phyloP scores from a whole-genome alignment of 169 alveolate genomes.

The Eimeria zaria region DNA sequence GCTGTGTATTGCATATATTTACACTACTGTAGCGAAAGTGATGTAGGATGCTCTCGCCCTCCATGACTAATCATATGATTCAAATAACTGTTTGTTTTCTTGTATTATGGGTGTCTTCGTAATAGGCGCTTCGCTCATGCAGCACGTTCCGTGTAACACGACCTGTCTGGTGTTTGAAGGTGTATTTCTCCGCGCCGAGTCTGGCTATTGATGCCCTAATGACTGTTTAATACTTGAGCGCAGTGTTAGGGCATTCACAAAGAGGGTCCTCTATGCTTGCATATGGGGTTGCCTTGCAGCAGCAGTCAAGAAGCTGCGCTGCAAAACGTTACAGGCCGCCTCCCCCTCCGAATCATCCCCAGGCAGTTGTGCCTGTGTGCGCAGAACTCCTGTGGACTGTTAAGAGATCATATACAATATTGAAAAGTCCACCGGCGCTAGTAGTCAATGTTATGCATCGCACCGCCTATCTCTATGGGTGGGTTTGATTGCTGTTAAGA shows the following conservation, averaged over 20 bases:
- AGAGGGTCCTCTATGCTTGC: not conserved
- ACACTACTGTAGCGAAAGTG: not conserved
- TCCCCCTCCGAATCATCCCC: not conserved
- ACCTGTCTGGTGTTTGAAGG: not conserved
- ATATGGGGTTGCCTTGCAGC: not conserved
- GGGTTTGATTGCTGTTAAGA: too few relatives aligned
- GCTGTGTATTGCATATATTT: not conserved
- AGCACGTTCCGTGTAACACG: not conserved
- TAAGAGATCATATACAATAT: too few relatives aligned
- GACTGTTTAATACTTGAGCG: not conserved
- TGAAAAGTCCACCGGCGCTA: too few relatives aligned
- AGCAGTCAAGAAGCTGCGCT: not conserved
- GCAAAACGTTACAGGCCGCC: not conserved
- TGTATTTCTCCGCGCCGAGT: too few relatives aligned
- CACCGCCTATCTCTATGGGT: too few relatives aligned
- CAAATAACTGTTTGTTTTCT: not conserved
- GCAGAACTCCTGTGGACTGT: not conserved
- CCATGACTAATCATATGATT: not conserved
- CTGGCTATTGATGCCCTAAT: not conserved
- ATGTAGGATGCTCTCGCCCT: not conserved
- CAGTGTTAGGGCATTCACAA: not conserved
- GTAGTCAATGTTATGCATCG: too few relatives aligned
- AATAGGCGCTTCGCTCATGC: not conserved
- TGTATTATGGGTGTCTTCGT: not conserved
- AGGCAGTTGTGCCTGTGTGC: not conserved